Conservation (phyloP, 768 basidiomycete species). For the Suillus variegatus region DNA sequence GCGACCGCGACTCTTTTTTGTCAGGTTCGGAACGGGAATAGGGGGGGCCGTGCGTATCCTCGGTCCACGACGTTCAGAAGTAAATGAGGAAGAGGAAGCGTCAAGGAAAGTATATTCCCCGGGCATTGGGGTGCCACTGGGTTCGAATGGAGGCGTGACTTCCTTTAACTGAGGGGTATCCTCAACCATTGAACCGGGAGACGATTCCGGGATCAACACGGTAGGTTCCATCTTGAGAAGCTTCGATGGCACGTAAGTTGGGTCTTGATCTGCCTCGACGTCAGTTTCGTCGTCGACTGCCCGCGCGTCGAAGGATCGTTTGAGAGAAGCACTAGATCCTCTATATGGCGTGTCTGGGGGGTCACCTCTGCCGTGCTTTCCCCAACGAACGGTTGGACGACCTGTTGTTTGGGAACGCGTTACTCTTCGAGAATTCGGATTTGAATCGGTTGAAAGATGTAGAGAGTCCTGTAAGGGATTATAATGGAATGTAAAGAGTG, state of each 20-base stretch:
- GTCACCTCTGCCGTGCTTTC: constrained; percentile 32
- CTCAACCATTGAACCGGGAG: constrained; percentile 32
- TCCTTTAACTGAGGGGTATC: constrained; percentile 16
- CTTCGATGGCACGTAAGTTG: constrained; percentile 23
- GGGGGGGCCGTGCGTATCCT: constrained; percentile 60
- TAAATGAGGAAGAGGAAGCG: constrained; percentile 37
- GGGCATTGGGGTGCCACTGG: constrained; percentile 27
- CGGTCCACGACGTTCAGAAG: constrained; percentile 44
- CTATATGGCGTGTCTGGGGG: constrained; percentile 28
- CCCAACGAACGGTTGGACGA: constrained; percentile 36
- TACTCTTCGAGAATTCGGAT: constrained; percentile 25
- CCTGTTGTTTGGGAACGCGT: constrained; percentile 37
- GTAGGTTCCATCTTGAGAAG: constrained; percentile 29
- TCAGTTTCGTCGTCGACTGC: constrained; percentile 37
- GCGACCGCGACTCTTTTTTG: constrained; percentile 79
- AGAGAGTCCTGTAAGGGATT: constrained; percentile 19
- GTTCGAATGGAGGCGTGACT: constrained; percentile 10
- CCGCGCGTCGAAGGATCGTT: constrained; percentile 35
- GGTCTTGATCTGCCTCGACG: constrained; percentile 28
- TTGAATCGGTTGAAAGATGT: constrained; percentile 26
- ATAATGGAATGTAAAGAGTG: constrained; percentile 19
- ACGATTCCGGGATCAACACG: constrained; percentile 26
- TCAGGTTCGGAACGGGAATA: constrained; percentile 73
- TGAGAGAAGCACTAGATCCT: constrained; percentile 25
- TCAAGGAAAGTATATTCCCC: constrained; percentile 37